Conservation (phyloP, 345 rosid genomes). For the Hibiscus trionum region DNA sequence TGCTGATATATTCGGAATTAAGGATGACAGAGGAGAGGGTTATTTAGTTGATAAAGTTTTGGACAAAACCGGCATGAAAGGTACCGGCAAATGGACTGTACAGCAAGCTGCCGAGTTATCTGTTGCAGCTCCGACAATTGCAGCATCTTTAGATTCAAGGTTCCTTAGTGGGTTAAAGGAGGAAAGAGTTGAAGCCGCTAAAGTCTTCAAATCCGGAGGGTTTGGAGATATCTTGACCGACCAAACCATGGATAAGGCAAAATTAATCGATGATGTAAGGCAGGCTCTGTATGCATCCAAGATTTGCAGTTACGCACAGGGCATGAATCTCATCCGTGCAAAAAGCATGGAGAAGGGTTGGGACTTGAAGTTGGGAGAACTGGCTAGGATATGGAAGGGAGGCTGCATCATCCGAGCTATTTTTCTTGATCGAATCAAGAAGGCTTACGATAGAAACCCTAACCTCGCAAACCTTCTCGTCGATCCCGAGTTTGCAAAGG, state of each 20-base stretch:
- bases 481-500: neutral
- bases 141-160: conserved; percentile 20
- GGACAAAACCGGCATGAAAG: conserved; percentile 82
- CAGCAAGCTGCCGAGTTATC: conserved; percentile 98
- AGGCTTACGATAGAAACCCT: neutral
- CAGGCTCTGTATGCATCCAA: conserved; percentile 47
- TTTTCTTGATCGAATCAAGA: conserved; percentile 10
- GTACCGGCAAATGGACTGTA: conserved; percentile 97
- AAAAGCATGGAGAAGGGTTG: conserved; percentile 86
- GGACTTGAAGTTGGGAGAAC: conserved; percentile 63
- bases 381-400: neutral
- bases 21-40: neutral
- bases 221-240: neutral
- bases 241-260: neutral
- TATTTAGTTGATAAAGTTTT: neutral
- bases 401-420: neutral
- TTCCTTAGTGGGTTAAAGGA: neutral
- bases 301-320: neutral
- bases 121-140: conserved; percentile 90
- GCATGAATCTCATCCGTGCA: conserved; percentile 20
- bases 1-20: neutral
- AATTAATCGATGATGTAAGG: conserved; percentile 34
- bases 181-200: neutral
- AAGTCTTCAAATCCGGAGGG: neutral
- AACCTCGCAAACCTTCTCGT: neutral